phyloP scores from a whole-genome alignment of 345 rosid genomes.

The Barbarea vulgaris region DNA sequence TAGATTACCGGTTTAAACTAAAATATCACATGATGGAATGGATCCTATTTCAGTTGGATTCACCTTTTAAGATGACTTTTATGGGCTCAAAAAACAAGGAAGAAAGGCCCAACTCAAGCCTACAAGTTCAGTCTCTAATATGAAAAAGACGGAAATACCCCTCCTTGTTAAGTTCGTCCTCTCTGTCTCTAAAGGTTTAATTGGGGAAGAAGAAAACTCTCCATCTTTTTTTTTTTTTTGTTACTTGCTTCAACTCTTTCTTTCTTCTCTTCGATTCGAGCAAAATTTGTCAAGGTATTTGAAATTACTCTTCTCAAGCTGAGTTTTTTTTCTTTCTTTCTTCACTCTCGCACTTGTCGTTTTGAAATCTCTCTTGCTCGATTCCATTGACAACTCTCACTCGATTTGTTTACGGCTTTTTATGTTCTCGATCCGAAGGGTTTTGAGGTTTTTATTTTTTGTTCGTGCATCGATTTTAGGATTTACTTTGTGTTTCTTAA shows the following conservation, averaged over 20 bases:
- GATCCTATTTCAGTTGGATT: not conserved
- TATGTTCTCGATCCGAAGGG: constrained; percentile 11
- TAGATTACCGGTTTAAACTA: too few species aligned
- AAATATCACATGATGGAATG: not conserved
- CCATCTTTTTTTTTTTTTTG: not conserved
- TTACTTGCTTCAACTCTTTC: constrained; percentile 16
- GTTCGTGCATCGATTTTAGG: not conserved
- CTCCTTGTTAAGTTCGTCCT: not conserved
- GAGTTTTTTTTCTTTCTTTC: not conserved
- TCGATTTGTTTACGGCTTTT: not conserved
- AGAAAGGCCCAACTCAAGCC: constrained; percentile 6
- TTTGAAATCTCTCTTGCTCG: not conserved
- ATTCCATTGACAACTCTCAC: not conserved
- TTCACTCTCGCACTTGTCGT: not conserved
- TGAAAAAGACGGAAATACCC: not conserved
- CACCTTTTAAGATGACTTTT: not conserved
- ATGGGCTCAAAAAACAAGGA: constrained; percentile 6
- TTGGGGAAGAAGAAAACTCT: constrained; percentile 41
- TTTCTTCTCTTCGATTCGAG: constrained; percentile 1
- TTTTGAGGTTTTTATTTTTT: not conserved
- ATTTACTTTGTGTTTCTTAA: not conserved
- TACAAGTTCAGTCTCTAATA: not conserved
- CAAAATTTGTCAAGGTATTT: constrained; percentile 21
- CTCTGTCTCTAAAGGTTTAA: constrained; percentile 17
- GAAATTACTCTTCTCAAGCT: not conserved